Percentiles rank a stretch among this genome's conserved stretches.
Evolutionary conservation across 1,284 basidiomycete genomes (phyloP).

Genomic region (Omphalotus olearius): DNA sequence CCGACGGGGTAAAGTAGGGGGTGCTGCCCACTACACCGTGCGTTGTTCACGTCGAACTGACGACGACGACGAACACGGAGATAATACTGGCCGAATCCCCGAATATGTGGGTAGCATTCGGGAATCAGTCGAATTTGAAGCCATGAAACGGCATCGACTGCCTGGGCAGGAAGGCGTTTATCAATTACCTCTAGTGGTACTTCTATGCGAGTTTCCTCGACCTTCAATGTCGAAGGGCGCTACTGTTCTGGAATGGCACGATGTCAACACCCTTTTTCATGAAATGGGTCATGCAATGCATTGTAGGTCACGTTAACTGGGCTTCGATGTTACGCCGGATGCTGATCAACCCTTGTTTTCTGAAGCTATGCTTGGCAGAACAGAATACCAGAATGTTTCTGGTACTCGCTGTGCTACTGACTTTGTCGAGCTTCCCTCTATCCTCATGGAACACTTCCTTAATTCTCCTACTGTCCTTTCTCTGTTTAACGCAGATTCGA

Average conservation of each 20-base stretch:
- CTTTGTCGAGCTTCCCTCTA: slow-evolving; percentile 96
- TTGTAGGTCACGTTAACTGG: slow-evolving; percentile 56
- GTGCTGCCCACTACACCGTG: slow-evolving; percentile 97
- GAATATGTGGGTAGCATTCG: slow-evolving; percentile 26
- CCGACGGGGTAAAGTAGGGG: slow-evolving; percentile 81
- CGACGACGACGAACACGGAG: slow-evolving; percentile 77
- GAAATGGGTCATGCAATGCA: slow-evolving; percentile 99
- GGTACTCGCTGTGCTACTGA: slow-evolving; percentile 99
- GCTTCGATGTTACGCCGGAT: neutral
- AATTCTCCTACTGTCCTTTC: slow-evolving; percentile 80
- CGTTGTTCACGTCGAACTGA: slow-evolving; percentile 91
- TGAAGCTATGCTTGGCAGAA: slow-evolving; percentile 94
- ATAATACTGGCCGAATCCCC: slow-evolving; percentile 46
- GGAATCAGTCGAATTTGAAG: slow-evolving; percentile 57
- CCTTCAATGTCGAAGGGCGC: slow-evolving; percentile 62
- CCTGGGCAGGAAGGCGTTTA: slow-evolving; percentile 66
- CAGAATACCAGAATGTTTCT: slow-evolving; percentile 96
- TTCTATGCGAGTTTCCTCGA: slow-evolving; percentile 85
- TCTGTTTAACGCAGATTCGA: slow-evolving; percentile 61
- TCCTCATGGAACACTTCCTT: slow-evolving; percentile 98
- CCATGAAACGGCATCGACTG: slow-evolving; percentile 49
- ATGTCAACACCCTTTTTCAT: slow-evolving; percentile 94
- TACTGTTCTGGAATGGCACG: slow-evolving; percentile 86
- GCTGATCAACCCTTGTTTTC: slow-evolving; percentile 7
- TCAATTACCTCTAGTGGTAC: slow-evolving; percentile 89